These are phyloP conservation scores for Rhododendron simsii DNA, from an alignment of 148 eudicot genomes.

Conservation along the genomic window DNA sequence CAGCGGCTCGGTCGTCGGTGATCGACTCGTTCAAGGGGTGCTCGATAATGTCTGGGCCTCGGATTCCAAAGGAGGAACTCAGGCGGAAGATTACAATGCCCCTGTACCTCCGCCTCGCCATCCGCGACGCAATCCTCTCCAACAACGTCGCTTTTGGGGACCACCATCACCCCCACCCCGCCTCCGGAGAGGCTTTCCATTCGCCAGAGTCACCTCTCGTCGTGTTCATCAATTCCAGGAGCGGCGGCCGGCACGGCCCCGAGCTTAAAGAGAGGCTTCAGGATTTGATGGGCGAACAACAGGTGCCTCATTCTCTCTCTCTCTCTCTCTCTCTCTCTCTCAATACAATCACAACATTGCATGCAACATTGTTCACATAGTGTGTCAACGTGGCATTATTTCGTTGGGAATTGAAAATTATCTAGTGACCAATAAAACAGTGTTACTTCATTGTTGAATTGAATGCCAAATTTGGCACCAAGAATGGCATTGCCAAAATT, in stretches of 20 bases:
- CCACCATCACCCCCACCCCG: conserved; percentile 17
- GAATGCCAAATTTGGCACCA: not conserved
- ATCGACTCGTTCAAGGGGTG: conserved; percentile 54
- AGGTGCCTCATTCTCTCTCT: conserved; percentile 34
- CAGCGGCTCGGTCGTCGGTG: conserved; percentile 49
- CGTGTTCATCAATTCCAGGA: conserved; percentile 75
- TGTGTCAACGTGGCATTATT: not conserved
- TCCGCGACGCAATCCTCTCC: conserved; percentile 44
- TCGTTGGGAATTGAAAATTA: not conserved
- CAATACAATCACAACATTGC: not conserved
- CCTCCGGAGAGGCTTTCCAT: conserved; percentile 22
- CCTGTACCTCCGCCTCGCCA: conserved; percentile 48
- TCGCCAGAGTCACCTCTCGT: conserved; percentile 55
- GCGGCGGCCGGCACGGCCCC: conserved; percentile 90
- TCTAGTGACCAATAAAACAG: not conserved
- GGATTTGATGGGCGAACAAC: conserved; percentile 78
- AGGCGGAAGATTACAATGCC: conserved; percentile 44
- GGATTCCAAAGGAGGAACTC: conserved; percentile 48
- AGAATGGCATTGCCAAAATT: not conserved
- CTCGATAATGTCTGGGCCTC: conserved; percentile 33
- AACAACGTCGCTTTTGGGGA: conserved; percentile 20
- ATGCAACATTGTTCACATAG: not conserved
- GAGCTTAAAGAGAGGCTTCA: conserved; percentile 58
- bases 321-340: conserved; percentile 1
- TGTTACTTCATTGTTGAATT: not conserved